A percentile compares a stretch with the other conserved stretches of the same genome.
These are phyloP conservation scores for Podospora didyma DNA, from an alignment of 495 filamentous ascomycete genomes.

Conservation along the genomic window DNA sequence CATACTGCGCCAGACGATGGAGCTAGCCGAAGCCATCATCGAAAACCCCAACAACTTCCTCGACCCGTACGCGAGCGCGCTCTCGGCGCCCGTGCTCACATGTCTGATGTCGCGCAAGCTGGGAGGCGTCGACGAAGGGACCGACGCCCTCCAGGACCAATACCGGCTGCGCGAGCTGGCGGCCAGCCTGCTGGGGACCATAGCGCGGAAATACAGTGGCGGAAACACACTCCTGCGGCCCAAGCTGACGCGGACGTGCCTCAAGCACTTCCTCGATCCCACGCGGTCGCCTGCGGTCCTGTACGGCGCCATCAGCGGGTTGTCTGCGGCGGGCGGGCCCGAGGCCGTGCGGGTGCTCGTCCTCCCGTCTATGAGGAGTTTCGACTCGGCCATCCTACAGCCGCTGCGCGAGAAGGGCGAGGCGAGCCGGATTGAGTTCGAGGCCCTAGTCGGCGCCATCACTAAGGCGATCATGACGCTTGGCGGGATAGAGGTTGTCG, in stretches of 20 bases:
- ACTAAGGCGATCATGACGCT: conserved; percentile 51
- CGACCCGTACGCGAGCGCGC: conserved; percentile 82
- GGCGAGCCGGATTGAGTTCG: conserved; percentile 51
- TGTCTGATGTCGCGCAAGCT: conserved; percentile 85
- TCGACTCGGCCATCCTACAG: conserved; percentile 62
- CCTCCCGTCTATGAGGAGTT: conserved; percentile 73
- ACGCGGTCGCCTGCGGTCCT: conserved; percentile 72
- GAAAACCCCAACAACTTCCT: conserved; percentile 78
- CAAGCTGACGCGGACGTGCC: conserved; percentile 81
- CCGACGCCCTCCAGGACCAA: conserved; percentile 50
- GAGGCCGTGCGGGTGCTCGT: conserved; percentile 78
- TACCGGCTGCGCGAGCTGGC: conserved; percentile 81
- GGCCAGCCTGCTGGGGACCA: conserved; percentile 68
- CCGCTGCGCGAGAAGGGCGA: conserved; percentile 57
- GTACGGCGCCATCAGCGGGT: conserved; percentile 79
- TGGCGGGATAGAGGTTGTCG: conserved; percentile 6
- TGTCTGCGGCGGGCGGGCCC: conserved; percentile 68
- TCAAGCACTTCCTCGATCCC: conserved; percentile 86
- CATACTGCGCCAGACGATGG: conserved; percentile 83
- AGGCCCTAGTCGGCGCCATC: conserved; percentile 59
- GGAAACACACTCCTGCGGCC: conserved; percentile 75
- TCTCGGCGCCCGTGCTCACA: conserved; percentile 86
- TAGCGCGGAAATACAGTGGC: conserved; percentile 70
- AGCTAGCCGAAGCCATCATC: conserved; percentile 75
- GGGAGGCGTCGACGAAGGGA: conserved; percentile 46